Percentiles rank a stretch among this genome's conserved stretches.
Conservation (phyloP, 2,329 filamentous ascomycete genomes). For the Aspergillus fijiensis region DNA sequence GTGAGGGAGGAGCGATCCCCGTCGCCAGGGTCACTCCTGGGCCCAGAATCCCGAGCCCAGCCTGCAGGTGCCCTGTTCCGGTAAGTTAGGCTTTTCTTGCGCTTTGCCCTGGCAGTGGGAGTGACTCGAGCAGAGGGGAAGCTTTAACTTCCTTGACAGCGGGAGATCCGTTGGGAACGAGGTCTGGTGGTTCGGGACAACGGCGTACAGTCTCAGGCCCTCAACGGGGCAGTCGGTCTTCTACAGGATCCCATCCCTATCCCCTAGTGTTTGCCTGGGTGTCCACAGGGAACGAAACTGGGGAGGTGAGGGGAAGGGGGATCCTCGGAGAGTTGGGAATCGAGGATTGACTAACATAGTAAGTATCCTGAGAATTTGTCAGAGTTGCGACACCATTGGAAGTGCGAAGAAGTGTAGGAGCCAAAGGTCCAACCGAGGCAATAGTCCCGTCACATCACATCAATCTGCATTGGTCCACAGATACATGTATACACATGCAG, state of each 20-base stretch:
- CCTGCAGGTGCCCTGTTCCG: not conserved
- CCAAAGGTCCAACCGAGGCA: slow-evolving; percentile 1
- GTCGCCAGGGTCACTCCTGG: not conserved
- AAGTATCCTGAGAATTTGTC: not conserved
- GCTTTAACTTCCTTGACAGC: slow-evolving; percentile 10
- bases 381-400: slow-evolving; percentile 1
- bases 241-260: not conserved
- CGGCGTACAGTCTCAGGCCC: not conserved
- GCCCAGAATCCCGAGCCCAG: not conserved
- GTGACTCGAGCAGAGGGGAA: not conserved
- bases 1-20: not conserved
- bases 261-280: not conserved
- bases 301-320: not conserved
- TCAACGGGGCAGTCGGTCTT: not conserved
- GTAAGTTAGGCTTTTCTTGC: not conserved
- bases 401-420: not conserved
- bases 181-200: slow-evolving; percentile 4
- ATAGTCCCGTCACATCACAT: slow-evolving; percentile 14
- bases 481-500: not conserved
- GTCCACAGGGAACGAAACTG: not conserved
- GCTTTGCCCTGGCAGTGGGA: not conserved
- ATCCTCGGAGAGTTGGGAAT: not conserved
- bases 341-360: not conserved
- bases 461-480: slow-evolving; percentile 6
- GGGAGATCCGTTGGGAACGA: slow-evolving; percentile 1